A percentile compares a stretch with the other conserved stretches of the same genome.
Conservation (phyloP, 441 rosid species). For the Melianthus villosus region DNA sequence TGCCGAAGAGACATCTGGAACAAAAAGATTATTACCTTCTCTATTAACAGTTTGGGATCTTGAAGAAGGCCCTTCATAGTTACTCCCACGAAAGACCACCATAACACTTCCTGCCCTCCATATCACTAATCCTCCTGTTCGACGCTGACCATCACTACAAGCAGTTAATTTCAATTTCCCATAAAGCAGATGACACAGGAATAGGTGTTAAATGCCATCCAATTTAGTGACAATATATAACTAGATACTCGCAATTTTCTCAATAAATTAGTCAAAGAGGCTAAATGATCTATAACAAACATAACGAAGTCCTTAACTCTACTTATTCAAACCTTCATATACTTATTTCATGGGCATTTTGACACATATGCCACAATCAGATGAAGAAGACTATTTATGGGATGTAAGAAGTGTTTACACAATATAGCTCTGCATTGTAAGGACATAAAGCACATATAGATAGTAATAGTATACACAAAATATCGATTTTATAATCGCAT, state of each 20-base stretch:
- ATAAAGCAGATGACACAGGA: background rate
- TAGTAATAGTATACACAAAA: too few relatives aligned
- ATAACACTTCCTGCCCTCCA: slow-evolving; percentile 97
- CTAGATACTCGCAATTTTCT: background rate
- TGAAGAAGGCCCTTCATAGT: slow-evolving; percentile 53
- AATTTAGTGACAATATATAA: background rate
- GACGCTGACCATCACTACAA: slow-evolving; percentile 52
- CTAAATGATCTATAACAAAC: background rate
- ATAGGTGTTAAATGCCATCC: background rate
- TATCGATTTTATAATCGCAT: too few relatives aligned
- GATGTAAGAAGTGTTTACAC: too few relatives aligned
- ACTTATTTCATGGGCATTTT: too few relatives aligned
- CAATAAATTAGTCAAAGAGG: background rate
- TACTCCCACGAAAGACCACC: slow-evolving; percentile 74
- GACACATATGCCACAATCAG: too few relatives aligned
- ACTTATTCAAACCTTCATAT: too few relatives aligned
- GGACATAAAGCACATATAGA: too few relatives aligned
- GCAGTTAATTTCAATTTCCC: slow-evolving; percentile 13
- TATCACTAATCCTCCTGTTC: slow-evolving; percentile 76
- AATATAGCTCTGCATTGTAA: too few relatives aligned
- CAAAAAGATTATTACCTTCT: slow-evolving; percentile 38
- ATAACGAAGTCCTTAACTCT: background rate
- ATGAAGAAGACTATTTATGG: too few relatives aligned
- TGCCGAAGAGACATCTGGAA: slow-evolving; percentile 57
- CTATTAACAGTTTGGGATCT: slow-evolving; percentile 18